phyloP scores from a whole-genome alignment of 2,329 filamentous ascomycete species.

The Penicillium sp. region DNA sequence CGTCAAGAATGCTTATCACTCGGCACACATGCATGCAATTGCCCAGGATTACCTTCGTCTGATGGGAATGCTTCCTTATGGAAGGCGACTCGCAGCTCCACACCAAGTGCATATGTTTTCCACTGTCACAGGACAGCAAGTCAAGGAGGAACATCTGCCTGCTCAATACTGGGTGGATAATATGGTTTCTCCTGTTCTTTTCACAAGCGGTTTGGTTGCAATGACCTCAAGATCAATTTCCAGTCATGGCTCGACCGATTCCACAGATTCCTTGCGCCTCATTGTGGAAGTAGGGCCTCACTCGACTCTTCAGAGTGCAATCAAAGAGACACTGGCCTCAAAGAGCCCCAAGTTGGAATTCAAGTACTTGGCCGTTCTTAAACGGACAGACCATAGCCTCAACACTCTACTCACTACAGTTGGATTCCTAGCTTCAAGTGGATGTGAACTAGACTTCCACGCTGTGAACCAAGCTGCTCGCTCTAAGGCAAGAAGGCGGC shows the following conservation, averaged over 20 bases:
- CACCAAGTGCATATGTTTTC: constrained; percentile 27
- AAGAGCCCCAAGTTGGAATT: constrained; percentile 6
- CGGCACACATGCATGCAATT: constrained; percentile 28
- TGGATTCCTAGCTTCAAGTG: constrained; percentile 22
- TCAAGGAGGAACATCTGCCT: constrained; percentile 15
- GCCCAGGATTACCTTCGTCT: constrained; percentile 26
- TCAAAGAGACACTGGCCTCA: constrained; percentile 25
- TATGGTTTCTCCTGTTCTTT: constrained; percentile 33
- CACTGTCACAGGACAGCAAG: constrained; percentile 25
- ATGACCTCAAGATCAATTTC: constrained; percentile 6
- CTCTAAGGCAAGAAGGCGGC: not conserved
- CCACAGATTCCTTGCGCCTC: constrained; percentile 13
- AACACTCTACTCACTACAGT: constrained; percentile 22
- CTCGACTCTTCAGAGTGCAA: constrained; percentile 30
- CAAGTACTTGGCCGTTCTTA: constrained; percentile 29
- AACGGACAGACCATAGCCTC: constrained; percentile 24
- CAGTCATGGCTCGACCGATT: not conserved
- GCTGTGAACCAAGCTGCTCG: constrained; percentile 22
- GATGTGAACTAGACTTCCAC: constrained; percentile 25
- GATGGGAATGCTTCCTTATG: constrained; percentile 22
- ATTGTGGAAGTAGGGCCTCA: constrained; percentile 38
- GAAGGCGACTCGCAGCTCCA: constrained; percentile 10
- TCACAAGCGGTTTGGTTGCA: constrained; percentile 23
- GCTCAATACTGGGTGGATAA: constrained; percentile 35
- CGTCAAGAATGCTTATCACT: constrained; percentile 36